These are phyloP conservation scores for Fragaria iinumae DNA, from an alignment of 306 rosid genomes.

Conservation along the genomic window DNA sequence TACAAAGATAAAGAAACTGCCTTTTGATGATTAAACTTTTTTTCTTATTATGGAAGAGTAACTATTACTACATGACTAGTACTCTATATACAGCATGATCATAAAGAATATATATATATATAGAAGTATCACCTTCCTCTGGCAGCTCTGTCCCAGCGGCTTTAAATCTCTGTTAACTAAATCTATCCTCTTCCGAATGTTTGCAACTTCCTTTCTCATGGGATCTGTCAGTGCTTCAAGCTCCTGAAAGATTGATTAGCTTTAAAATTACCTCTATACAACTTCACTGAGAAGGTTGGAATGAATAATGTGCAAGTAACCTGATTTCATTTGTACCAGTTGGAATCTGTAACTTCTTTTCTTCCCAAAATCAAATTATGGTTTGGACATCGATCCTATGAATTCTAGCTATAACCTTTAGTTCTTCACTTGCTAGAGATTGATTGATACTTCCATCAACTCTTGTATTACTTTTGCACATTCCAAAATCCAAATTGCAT, in stretches of 20 bases:
- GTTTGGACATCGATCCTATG: background rate
- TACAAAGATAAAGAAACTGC: background rate
- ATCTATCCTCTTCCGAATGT: slow-evolving; percentile 79
- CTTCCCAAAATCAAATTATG: background rate
- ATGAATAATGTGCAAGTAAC: background rate
- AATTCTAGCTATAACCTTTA: background rate
- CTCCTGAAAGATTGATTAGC: slow-evolving; percentile 44
- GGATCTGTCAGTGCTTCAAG: slow-evolving; percentile 88
- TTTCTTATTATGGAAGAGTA: background rate
- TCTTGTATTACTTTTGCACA: background rate
- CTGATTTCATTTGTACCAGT: background rate
- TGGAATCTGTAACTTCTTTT: background rate
- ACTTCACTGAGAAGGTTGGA: background rate
- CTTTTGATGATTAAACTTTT: background rate
- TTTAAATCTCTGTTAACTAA: slow-evolving; percentile 75
- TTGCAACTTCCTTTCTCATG: slow-evolving; percentile 72
- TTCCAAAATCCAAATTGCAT: background rate
- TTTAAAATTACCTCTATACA: background rate
- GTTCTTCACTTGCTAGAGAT: background rate
- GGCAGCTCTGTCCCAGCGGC: slow-evolving; percentile 84
- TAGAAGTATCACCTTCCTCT: slow-evolving; percentile 60
- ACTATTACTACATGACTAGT: background rate
- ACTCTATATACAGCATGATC: background rate
- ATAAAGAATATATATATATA: too few relatives aligned
- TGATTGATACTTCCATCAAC: background rate